phyloP scores from a whole-genome alignment of 2,329 filamentous ascomycete genomes.

The Diaporthe sp. region DNA sequence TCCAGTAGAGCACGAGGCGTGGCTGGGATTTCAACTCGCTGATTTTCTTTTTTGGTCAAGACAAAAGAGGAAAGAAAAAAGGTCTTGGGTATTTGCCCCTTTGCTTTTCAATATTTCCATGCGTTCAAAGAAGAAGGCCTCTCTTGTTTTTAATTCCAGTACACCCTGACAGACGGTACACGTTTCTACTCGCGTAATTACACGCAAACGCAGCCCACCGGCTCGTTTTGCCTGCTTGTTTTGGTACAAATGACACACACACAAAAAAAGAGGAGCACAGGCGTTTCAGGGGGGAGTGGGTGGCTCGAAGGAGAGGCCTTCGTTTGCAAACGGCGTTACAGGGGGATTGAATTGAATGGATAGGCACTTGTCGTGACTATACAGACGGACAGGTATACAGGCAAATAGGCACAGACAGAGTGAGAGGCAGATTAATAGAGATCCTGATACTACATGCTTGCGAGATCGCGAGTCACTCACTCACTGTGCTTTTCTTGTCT shows the following conservation, averaged over 20 bases:
- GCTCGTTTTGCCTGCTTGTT: neutral
- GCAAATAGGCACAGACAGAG: neutral
- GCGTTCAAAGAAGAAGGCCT: neutral
- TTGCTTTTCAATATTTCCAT: neutral
- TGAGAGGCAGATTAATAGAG: constrained; percentile 14
- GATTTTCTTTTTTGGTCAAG: neutral
- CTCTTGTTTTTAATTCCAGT: neutral
- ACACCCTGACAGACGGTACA: neutral
- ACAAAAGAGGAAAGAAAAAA: neutral
- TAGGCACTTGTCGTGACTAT: neutral
- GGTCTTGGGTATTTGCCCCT: neutral
- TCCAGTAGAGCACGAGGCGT: neutral
- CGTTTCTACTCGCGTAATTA: neutral
- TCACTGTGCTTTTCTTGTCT: neutral
- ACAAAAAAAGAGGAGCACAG: neutral
- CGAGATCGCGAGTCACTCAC: neutral
- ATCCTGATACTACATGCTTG: neutral
- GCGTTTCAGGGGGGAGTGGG: constrained; percentile 2
- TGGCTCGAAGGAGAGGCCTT: too few relatives aligned
- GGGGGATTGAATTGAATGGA: neutral
- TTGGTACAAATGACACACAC: neutral
- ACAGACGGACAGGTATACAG: neutral
- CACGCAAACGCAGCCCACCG: neutral
- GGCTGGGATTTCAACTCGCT: neutral
- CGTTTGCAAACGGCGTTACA: neutral